Base-by-base conservation (phyloP, 1,284 basidiomycete genomes). In the Pascua sp. region DNA sequence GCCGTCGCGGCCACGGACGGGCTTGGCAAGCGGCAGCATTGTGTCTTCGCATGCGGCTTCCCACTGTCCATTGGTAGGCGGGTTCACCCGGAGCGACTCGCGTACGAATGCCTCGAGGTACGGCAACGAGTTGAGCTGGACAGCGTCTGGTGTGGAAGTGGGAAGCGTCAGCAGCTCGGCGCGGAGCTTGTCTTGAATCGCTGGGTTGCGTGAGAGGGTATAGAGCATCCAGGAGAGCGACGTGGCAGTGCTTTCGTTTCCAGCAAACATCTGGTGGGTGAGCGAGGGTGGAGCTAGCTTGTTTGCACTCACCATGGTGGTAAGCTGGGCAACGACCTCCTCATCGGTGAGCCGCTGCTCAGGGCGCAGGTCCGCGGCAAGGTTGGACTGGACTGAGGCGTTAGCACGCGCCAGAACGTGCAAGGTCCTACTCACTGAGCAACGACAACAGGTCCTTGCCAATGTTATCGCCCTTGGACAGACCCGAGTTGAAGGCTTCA, bases 161-260 rank as follows among this genome's bases (percentile, higher is more conserved):
- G 48, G 70, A 11, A 72, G 69, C 18, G 68, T 60, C 41, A 70
- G 64, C 0, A 87, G 71, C 47, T 86, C 85, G 11, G 73, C 73
- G 5, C 87, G 81, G 2, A 91, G 79, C 41, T 76, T 76, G n/a
- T 69, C 63, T 70, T 91, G 90, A 7, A 80, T 73, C 0, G 76
- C 75, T 0, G 80, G 83, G 51, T 83, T 68, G 32, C 77, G 79
- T 0, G 86, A 80, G 12, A 91, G 83, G 16, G 83, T 82, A 69
- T 86, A 86, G 1, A 90, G 76, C 55, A 82, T 83, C 88, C 89
- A 92, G 2, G 86, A 83, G 1, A 88, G 77, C 1, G 86, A 84
- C 0, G 84, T 85, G 0, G 83, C 83, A 0, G 85, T 87, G 0
- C 90, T 91, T 70, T 91, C 89, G 70, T 90, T 86, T 0, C 90